A percentile compares a stretch with the other conserved stretches of the same genome.
Evolutionary conservation across 176 grass and related monocot species (phyloP).

Genomic region (Aegilops speltoides): DNA sequence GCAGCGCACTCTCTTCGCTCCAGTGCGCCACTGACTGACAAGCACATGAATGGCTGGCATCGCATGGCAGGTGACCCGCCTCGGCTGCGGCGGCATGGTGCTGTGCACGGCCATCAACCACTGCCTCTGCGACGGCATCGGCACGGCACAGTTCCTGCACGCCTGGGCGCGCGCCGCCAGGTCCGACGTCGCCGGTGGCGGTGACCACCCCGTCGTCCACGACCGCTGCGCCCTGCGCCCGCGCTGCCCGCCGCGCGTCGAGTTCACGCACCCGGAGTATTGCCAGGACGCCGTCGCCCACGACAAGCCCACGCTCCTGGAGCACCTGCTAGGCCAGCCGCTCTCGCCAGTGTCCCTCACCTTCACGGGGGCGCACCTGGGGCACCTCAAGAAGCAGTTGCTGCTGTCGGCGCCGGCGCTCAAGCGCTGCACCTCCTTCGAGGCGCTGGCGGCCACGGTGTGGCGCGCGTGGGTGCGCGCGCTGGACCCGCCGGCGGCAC

Average conservation of each 20-base stretch:
- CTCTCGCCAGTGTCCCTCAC: constrained; percentile 62
- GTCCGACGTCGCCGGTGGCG: neutral
- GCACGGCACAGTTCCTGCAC: constrained; percentile 78
- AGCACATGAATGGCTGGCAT: neutral
- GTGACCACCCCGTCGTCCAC: constrained; percentile 37
- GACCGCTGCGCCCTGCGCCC: constrained; percentile 66
- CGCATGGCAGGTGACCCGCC: constrained; percentile 61
- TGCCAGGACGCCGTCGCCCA: neutral
- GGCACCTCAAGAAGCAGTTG: constrained; percentile 59
- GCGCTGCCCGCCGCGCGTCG: constrained; percentile 54
- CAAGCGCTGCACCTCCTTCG: constrained; percentile 85
- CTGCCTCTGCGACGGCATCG: constrained; percentile 90
- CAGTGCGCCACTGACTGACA: neutral
- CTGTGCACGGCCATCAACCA: constrained; percentile 87
- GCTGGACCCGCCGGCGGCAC: constrained; percentile 44
- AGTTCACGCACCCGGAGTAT: constrained; percentile 83
- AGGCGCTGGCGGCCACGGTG: constrained; percentile 75
- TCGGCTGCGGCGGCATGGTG: constrained; percentile 82
- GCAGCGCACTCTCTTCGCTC: neutral
- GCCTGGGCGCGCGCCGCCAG: constrained; percentile 62
- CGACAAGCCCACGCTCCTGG: constrained; percentile 28
- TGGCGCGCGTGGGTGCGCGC: constrained; percentile 85
- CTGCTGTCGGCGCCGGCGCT: constrained; percentile 36
- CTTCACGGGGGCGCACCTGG: constrained; percentile 66
- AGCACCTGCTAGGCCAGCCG: constrained; percentile 47